These are phyloP conservation scores for Puccinia polysora DNA, from an alignment of 1,284 basidiomycete genomes.

Conservation along the genomic window DNA sequence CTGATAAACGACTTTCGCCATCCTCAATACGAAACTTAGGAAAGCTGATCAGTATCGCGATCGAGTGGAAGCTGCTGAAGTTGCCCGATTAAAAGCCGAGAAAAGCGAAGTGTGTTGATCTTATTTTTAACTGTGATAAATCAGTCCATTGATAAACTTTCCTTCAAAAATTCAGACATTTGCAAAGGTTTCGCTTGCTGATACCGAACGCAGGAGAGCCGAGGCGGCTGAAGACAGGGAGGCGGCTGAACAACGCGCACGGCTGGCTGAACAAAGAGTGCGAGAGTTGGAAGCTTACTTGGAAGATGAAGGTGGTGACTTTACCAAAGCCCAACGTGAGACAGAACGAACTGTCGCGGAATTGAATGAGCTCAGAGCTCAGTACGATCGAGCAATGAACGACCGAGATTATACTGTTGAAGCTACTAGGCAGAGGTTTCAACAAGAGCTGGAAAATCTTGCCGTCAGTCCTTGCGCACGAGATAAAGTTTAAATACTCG, in stretches of 20 bases:
- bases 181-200: constrained; percentile 44
- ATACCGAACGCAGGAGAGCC: constrained; percentile 53
- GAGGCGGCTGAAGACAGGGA: constrained; percentile 61
- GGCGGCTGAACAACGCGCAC: constrained; percentile 59
- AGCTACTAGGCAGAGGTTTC: constrained; percentile 63
- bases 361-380: constrained; percentile 65
- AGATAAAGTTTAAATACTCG: constrained; percentile 63
- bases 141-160: constrained; percentile 7
- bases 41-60: constrained; percentile 63
- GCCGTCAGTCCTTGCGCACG: constrained; percentile 58
- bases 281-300: constrained; percentile 64
- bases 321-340: constrained; percentile 68
- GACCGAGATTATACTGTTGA: constrained; percentile 71
- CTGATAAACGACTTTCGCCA: too few relatives aligned
- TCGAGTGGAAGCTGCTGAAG: constrained; percentile 66
- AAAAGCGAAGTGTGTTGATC: constrained; percentile 64
- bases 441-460: constrained; percentile 60
- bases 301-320: constrained; percentile 65
- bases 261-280: constrained; percentile 60
- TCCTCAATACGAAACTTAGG: constrained; percentile 57
- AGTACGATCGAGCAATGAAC: constrained; percentile 42
- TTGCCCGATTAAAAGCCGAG: constrained; percentile 63
- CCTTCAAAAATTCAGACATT: constrained; percentile 26
- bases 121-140: constrained; percentile 45
- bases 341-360: constrained; percentile 68